Base-by-base conservation (phyloP, 2,329 filamentous ascomycete species). In the Diaporthe capsici region DNA sequence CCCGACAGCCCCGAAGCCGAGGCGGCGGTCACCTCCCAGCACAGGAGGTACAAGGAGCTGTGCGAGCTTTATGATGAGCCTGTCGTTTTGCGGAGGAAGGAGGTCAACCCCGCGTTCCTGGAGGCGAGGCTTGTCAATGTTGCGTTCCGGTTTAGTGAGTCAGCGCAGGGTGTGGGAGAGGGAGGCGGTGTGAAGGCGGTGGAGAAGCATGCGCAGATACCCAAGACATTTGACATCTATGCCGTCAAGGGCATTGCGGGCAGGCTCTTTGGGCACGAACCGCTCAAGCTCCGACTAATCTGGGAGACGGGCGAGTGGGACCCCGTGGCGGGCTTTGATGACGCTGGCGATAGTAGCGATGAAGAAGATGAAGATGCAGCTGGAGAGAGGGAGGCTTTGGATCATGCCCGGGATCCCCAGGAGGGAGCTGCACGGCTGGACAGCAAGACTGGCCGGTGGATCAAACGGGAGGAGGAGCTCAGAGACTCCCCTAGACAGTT, bases 261-360 rank as follows among this genome's bases (percentile, higher is more conserved):
- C 0, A 92, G 90, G 78, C 82, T 93, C n/a, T 95, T 97, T 80
- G 87, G 85, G 1, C 79, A 94, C 15, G 84, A 88, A 63, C 94
- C 95, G 0, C 87, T 95, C 77, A 85, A 85, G 57, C 85, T 96
- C 76, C 89, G 88, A 55, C 83, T 98, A 67, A 86, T 97, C 0
- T 98, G 95, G 94, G 95, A 98, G 85, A 98, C 95, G 12, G 94
- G 95, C 28, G 96, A 98, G 83, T 95, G 94, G 91, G 95, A 98
- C 83, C 94, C 94, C 0, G 92, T 95, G 0, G 89, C 89, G 12
- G 88, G 90, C 76, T 90, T 91, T 79, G 88, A 92, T 77, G 88
- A 90, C 6, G 88, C 89, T 42, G 91, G 91, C 4, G 81, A 80
- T 17, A 88, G 89, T 31, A 88, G 86, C 78, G 89, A 88, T 61